Percentiles rank a stretch among this genome's conserved stretches.
phyloP scores from a whole-genome alignment of 306 rosid species.

The Heteromeles arbutifolia region DNA sequence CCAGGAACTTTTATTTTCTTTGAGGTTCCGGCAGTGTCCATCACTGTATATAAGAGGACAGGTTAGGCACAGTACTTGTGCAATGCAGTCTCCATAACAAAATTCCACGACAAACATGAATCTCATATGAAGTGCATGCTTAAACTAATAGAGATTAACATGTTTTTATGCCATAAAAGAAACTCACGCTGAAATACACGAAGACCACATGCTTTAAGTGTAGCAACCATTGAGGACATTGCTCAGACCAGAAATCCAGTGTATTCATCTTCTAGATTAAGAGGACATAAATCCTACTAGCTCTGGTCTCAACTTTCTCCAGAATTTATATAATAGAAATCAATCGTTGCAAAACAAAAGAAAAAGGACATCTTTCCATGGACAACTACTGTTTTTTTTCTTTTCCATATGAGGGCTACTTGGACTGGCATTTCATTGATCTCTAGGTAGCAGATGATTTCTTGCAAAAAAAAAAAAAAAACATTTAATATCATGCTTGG shows the following conservation, averaged over 20 bases:
- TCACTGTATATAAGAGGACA: conserved; percentile 15
- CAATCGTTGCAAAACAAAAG: not conserved
- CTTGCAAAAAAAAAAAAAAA: no score
- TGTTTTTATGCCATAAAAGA: not conserved
- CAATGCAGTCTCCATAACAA: not conserved
- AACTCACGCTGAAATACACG: not conserved
- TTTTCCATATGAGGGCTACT: not conserved
- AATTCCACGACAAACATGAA: not conserved
- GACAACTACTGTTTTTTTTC: not conserved
- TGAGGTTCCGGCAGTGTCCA: conserved; percentile 32
- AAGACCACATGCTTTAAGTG: not conserved
- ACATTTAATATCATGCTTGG: no score
- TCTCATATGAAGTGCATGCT: not conserved
- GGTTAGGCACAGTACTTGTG: not conserved
- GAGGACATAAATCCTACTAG: no score
- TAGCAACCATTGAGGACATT: not conserved
- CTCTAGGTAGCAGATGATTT: no score
- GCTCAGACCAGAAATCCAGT: not conserved
- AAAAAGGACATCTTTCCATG: not conserved
- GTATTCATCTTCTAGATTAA: not conserved
- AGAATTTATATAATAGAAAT: not conserved
- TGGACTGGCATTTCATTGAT: no score
- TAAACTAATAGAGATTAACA: not conserved
- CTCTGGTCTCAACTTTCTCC: not conserved
- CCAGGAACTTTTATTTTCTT: conserved; percentile 62